Conservation (phyloP, 768 basidiomycete species). For the Boletus reticulatus region DNA sequence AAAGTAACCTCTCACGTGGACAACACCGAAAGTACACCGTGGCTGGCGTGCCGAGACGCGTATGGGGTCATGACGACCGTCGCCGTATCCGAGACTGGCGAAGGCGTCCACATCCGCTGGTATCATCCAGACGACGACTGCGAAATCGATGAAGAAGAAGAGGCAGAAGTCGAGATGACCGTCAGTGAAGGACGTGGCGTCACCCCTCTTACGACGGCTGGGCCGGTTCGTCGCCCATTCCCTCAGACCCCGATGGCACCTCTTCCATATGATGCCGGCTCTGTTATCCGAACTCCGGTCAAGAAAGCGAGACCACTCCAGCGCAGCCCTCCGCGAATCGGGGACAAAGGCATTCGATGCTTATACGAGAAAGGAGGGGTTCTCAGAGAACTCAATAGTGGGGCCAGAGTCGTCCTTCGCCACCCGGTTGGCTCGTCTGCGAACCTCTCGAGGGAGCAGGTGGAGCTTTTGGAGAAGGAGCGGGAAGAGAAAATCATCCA, state of each 20-base stretch:
- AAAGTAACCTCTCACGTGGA: background rate
- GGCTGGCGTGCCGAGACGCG: constrained; percentile 20
- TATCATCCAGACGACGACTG: constrained; percentile 9
- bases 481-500: constrained; percentile 7
- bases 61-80: constrained; percentile 8
- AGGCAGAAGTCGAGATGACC: constrained; percentile 3
- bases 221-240: constrained; percentile 1
- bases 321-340: constrained; percentile 28
- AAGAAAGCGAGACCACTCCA: constrained; percentile 29
- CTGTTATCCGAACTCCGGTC: constrained; percentile 28
- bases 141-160: constrained; percentile 9
- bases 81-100: constrained; percentile 20
- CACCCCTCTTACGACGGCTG: constrained; percentile 8
- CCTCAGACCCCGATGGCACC: constrained; percentile 21
- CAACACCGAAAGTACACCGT: constrained; percentile 1
- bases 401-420: constrained; percentile 17
- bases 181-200: constrained; percentile 16
- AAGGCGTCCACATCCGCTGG: constrained; percentile 22
- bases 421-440: constrained; percentile 20
- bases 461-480: constrained; percentile 16
- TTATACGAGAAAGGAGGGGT: constrained; percentile 13
- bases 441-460: constrained; percentile 27
- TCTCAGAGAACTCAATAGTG: constrained; percentile 13
- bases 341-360: constrained; percentile 26
- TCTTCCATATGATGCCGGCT: constrained; percentile 28